Base-by-base conservation (phyloP, 2,329 filamentous ascomycete species). In the Botryosphaeria dothidea region DNA sequence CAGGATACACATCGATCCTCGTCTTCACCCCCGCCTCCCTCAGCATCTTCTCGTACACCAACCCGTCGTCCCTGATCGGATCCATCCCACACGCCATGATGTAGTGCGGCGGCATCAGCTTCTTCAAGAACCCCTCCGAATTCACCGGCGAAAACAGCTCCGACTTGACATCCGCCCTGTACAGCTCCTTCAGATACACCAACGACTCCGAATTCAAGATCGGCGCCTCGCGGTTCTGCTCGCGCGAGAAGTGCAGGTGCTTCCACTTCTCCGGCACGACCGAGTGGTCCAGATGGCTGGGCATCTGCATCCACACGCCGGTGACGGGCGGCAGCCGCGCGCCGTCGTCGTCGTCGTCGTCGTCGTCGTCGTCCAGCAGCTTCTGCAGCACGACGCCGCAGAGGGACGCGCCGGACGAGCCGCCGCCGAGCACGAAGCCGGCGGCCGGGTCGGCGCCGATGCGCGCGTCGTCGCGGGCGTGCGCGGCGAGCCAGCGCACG, bases 401-500 rank as follows among this genome's bases (percentile, higher is more conserved):
- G 17, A 60, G 56, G 38, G 56, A 11, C 17, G 34, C 56, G 23
- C 56, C 56, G 1, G 56, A 60, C 38, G 56, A 60, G 23, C 38
- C 56, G 41, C 56, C 56, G 4, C 19, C 56, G 17, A 60, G 4
- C 7, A 60, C 56, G 38, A 60, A 60, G 1, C 56, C 56, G 1
- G 9, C 19, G 4, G 17, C 1, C 11, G 56, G 38, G 5, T 60
- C 56, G 7, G 56, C 56, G 27, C 17, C 5, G 25, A 60, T 45
- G 54, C 36, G 23, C 13, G 52, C 2, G 38, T 34, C n/a, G 6
- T 46, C 34, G 54, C 36, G 38, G 8, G 38, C 56, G 56, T 46
- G 38, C 25, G 25, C 4, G 2, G 56, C 56, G 1, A 77, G 69
- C 72, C 75, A 79, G 64, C 71, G 69, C 1, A 77, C 45, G 2